Evolutionary conservation across 352 stramenopile species (phyloP).

Genomic region (Phytopythium delawarense): DNA sequence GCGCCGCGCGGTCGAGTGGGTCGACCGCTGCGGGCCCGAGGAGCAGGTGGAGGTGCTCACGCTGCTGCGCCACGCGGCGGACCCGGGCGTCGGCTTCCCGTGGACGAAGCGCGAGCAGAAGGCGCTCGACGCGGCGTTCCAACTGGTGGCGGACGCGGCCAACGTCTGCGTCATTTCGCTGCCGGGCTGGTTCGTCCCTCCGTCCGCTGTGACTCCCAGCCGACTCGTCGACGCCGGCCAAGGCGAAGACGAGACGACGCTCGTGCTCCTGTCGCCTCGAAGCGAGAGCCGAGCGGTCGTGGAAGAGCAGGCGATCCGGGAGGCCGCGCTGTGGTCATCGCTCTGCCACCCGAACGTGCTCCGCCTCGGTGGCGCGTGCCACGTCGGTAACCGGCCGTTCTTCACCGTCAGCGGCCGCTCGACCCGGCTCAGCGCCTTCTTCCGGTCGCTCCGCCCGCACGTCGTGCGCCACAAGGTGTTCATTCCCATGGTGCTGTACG

Average conservation of each 20-base stretch:
- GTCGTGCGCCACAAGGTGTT: constrained; percentile 1
- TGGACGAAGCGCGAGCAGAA: neutral
- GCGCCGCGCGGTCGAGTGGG: neutral
- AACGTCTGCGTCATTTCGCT: neutral
- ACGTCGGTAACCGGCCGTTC: neutral
- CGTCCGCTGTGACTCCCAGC: neutral
- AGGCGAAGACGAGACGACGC: neutral
- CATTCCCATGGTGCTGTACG: constrained; percentile 1
- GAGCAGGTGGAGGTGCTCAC: neutral
- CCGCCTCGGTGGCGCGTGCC: neutral
- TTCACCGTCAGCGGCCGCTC: neutral
- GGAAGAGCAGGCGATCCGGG: neutral
- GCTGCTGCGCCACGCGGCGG: neutral
- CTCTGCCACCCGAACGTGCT: neutral
- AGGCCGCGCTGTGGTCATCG: neutral
- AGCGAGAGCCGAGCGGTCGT: neutral
- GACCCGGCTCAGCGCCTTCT: neutral
- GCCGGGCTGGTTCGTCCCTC: neutral
- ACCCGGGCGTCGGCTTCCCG: neutral
- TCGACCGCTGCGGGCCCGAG: neutral
- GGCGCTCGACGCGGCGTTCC: neutral
- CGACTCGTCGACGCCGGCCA: neutral
- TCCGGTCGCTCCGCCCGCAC: neutral
- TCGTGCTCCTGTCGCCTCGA: neutral
- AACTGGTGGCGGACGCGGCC: neutral